Conservation (phyloP, 2,329 filamentous ascomycete genomes). For the Colletotrichum agaves region DNA sequence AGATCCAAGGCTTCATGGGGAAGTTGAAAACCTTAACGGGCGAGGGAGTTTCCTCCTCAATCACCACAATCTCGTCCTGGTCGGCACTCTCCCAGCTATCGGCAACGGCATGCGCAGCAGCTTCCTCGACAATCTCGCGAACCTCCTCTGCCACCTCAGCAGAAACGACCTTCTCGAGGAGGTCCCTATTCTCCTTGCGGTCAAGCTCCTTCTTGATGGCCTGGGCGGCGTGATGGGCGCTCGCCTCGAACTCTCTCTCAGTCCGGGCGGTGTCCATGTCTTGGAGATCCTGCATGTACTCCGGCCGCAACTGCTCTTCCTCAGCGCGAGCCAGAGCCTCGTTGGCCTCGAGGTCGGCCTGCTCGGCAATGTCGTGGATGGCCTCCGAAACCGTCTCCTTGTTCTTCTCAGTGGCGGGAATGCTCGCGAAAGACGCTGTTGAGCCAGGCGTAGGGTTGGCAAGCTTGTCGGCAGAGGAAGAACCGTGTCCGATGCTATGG, state of each 20-base stretch:
- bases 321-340: slow-evolving; percentile 70
- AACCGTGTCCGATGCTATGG: slow-evolving; percentile 48
- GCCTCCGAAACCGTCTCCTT: slow-evolving; percentile 79
- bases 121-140: slow-evolving; percentile 63
- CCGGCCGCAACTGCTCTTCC: slow-evolving; percentile 70
- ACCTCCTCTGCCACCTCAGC: slow-evolving; percentile 63
- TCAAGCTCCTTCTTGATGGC: slow-evolving; percentile 65
- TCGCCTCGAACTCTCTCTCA: slow-evolving; percentile 64
- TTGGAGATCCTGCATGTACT: slow-evolving; percentile 61
- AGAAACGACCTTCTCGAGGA: slow-evolving; percentile 63
- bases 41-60: slow-evolving; percentile 72
- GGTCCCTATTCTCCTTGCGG: slow-evolving; percentile 62
- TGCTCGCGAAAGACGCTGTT: slow-evolving; percentile 33
- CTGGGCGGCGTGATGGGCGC: slow-evolving; percentile 57
- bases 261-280: slow-evolving; percentile 62
- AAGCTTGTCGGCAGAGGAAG: slow-evolving; percentile 41
- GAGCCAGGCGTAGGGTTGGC: slow-evolving; percentile 38
- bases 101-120: slow-evolving; percentile 70
- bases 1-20: slow-evolving; percentile 95
- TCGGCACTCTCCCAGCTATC: slow-evolving; percentile 94
- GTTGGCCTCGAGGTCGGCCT: slow-evolving; percentile 66
- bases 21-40: slow-evolving; percentile 91
- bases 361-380: slow-evolving; percentile 70
- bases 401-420: slow-evolving; percentile 44
- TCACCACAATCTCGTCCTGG: slow-evolving; percentile 71